phyloP scores from a whole-genome alignment of 192 early-diverging fungal genomes.

The Diversispora epigaea region DNA sequence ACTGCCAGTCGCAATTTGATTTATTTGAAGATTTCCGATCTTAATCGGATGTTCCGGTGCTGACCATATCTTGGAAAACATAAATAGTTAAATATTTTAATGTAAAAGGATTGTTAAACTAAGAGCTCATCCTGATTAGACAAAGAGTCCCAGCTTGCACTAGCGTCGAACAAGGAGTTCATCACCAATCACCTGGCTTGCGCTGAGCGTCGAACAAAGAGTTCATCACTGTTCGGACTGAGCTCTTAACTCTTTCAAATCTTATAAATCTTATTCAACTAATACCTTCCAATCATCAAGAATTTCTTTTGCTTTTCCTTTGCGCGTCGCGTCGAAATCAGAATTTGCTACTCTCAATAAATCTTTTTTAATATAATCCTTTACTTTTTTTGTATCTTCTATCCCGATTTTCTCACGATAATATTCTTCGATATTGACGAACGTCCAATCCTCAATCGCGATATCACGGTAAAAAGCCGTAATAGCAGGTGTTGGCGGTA shows the following conservation, averaged over 20 bases:
- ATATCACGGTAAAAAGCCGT: background rate
- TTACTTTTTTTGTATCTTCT: background rate
- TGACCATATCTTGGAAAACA: background rate
- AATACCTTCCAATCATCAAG: slow-evolving; percentile 8
- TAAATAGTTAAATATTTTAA: background rate
- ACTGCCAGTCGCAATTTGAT: slow-evolving; percentile 1
- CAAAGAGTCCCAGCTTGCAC: slow-evolving; percentile 14
- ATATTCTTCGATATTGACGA: background rate
- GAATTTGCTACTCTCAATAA: background rate
- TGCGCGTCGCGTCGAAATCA: background rate
- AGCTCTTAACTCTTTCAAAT: background rate
- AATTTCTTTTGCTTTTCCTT: background rate
- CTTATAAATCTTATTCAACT: background rate
- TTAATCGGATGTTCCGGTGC: too few relatives aligned
- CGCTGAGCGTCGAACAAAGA: background rate
- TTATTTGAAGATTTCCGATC: background rate
- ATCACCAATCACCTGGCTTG: slow-evolving; percentile 7
- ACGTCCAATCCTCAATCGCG: slow-evolving; percentile 1
- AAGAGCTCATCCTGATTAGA: slow-evolving; percentile 15
- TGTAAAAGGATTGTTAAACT: too few relatives aligned
- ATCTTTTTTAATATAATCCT: slow-evolving; percentile 11
- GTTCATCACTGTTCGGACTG: background rate
- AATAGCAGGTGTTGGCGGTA: background rate
- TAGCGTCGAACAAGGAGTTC: slow-evolving; percentile 7
- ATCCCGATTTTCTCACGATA: background rate